Evolutionary conservation across 495 filamentous ascomycete genomes (phyloP).

Genomic region (Neurospora pannonica): DNA sequence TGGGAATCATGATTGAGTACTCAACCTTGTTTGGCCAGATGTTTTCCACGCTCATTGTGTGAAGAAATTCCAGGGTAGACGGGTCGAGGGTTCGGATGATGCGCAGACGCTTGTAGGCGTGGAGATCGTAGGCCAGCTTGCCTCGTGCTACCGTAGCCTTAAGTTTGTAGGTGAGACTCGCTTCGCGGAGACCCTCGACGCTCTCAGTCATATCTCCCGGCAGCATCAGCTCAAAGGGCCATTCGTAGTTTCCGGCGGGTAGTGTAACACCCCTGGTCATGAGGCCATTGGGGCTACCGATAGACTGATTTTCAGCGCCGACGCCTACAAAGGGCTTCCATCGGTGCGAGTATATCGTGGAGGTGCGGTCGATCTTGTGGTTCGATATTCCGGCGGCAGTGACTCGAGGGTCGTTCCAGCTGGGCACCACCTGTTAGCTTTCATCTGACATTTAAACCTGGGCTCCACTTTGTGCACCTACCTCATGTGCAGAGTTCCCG

Average conservation of each 20-base stretch:
- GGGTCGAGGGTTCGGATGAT: slow-evolving; percentile 80
- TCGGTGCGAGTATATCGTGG: slow-evolving; percentile 32
- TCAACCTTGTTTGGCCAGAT: slow-evolving; percentile 92
- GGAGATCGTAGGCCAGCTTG: slow-evolving; percentile 70
- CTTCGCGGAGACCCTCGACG: slow-evolving; percentile 73
- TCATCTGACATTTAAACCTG: background rate
- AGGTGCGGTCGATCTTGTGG: slow-evolving; percentile 36
- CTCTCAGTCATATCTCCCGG: slow-evolving; percentile 74
- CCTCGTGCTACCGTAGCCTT: slow-evolving; percentile 77
- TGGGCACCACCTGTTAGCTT: slow-evolving; percentile 13
- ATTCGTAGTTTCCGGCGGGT: slow-evolving; percentile 77
- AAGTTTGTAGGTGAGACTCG: slow-evolving; percentile 76
- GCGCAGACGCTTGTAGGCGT: slow-evolving; percentile 68
- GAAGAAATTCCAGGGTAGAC: slow-evolving; percentile 70
- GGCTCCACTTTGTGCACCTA: slow-evolving; percentile 27
- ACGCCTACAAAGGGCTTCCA: slow-evolving; percentile 41
- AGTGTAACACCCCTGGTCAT: slow-evolving; percentile 47
- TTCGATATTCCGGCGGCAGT: slow-evolving; percentile 41
- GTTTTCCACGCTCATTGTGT: slow-evolving; percentile 89
- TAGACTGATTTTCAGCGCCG: slow-evolving; percentile 9
- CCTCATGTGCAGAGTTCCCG: slow-evolving; percentile 60
- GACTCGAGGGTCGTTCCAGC: slow-evolving; percentile 40
- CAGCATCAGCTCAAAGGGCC: slow-evolving; percentile 72
- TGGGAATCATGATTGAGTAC: slow-evolving; percentile 81
- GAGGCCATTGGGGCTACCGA: slow-evolving; percentile 8